Evolutionary conservation across 306 rosid genomes (phyloP), one percentile per base, ranked within the genome.

Genomic region (Prunus padus): DNA sequence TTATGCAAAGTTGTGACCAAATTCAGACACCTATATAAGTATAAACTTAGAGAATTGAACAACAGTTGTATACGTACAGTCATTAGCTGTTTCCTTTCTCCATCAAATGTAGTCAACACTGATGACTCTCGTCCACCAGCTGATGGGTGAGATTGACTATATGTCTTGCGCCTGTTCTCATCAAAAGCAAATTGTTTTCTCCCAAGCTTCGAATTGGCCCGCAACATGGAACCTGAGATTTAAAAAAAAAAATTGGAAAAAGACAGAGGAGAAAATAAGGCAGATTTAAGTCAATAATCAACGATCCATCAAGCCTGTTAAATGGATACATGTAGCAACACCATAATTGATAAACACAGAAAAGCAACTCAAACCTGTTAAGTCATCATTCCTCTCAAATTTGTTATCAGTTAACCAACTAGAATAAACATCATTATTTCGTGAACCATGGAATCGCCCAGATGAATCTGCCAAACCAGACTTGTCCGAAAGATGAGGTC

Each of bases 101-200:
- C 71, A 45, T 80, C 91, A 82, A 89, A 87, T 62, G 91, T 89
- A 57, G 80, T 67, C 75, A 87, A 72, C 42, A 87, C 87, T 20
- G 94, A 82, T 25, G 87, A 76, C 72, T 81, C 94, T 42, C 65
- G 77, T 54, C 82, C 79, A 69, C 76, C 54, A 78, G 75, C 60
- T 47, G 85, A 82, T 8, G 82, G 57, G 25, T 72, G 85, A 16
- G 67, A 75, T 51, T 77, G 87, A 46, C 62, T 65, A 76, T 89
- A 87, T 26, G 94, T 80, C 61, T 71, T 78, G 15, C 89, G 89
- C 85, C 88, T 85, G 76, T 76, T 87, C 83, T 89, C 94, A 37
- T 87, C 91, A 15, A 76, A 75, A 20, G 83, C 69, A 77, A 83
- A 49, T 12, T 82, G 91, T 44, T 82, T 87, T 76, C 69, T 87